phyloP scores from a whole-genome alignment of 164 flowering plant genomes.

The Brasenia schreberi region DNA sequence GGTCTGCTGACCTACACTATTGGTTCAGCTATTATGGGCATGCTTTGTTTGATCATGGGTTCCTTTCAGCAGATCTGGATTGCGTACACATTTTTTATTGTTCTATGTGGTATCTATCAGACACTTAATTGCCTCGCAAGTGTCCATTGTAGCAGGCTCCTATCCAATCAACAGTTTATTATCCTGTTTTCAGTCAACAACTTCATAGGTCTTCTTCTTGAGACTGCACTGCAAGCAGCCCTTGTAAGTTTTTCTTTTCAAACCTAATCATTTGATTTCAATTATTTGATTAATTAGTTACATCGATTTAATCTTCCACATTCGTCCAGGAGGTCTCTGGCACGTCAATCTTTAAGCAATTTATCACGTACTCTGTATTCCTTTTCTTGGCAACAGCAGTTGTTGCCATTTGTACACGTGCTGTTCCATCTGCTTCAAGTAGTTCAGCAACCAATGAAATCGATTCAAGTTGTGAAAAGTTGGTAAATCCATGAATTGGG shows the following conservation, averaged over 20 bases:
- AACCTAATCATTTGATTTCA: background rate
- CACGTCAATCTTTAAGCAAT: conserved; percentile 6
- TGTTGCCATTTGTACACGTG: background rate
- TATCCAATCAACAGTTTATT: conserved; percentile 10
- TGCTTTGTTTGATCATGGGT: conserved; percentile 10
- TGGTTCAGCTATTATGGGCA: conserved; percentile 12
- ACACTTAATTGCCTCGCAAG: conserved; percentile 9
- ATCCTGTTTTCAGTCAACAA: conserved; percentile 14
- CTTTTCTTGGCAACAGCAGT: conserved; percentile 5
- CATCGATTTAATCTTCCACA: background rate
- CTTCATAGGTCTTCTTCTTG: conserved; percentile 10
- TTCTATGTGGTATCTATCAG: conserved; percentile 10
- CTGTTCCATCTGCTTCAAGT: background rate
- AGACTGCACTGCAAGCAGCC: conserved; percentile 12
- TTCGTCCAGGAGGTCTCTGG: conserved; percentile 4
- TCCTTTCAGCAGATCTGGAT: conserved; percentile 4
- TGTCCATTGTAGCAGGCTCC: conserved; percentile 9
- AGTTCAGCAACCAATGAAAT: background rate
- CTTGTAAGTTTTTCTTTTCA: conserved; percentile 6
- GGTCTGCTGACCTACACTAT: conserved; percentile 8
- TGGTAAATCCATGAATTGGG: too few species aligned
- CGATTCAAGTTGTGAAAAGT: too few species aligned
- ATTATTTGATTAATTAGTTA: background rate
- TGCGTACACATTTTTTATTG: conserved; percentile 7
- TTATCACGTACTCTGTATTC: conserved; percentile 4